Base-by-base conservation (phyloP, 495 filamentous ascomycete genomes). In the Hypoxylon crocopeplum region DNA sequence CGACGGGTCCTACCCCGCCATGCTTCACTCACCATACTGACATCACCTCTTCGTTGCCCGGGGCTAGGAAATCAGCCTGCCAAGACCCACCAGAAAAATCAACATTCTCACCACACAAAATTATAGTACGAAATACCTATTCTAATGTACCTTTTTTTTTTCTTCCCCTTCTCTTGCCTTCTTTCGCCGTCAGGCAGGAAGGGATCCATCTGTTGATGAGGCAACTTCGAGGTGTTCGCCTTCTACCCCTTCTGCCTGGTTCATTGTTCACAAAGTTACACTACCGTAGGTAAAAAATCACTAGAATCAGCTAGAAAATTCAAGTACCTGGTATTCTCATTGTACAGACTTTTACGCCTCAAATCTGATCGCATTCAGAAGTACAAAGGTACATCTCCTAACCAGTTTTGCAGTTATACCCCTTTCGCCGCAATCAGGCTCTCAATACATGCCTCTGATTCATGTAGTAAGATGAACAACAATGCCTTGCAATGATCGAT, bases 1-100 rank as follows among this genome's bases (percentile, higher is more conserved):
- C n/a, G n/a, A n/a, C n/a, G n/a, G n/a, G n/a, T n/a, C n/a, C n/a
- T 63, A 63, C 59, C 59, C 59, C 59, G 59, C 59, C 59, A 63
- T 63, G 1, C 1, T 19, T 8, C 11, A 12, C 36, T 34, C 22
- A 19, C 6, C 40, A 46, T 56, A 36, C 40, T 62, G 59, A 62
- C 59, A 62, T 62, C 59, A 62, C 59, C 36, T 38, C 50, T 33
- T 45, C 4, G 24, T 27, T 27, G 24, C 24, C 58, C 38, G 25
- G 37, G 44, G 20, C 37, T 55, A 27, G 24, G 24, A 8, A 41
- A 50, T 53, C 42, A 51, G 19, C 36, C 48, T 30, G 39, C 59
- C 45, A 46, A 29, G 59, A 8, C 47, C 59, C 59, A 56, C 38
- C 33, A 46, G 45, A 44, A 50, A 41, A 40, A 17, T 33, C 24